phyloP scores from a whole-genome alignment of 2,329 filamentous ascomycete species.

The Alternaria viburni region DNA sequence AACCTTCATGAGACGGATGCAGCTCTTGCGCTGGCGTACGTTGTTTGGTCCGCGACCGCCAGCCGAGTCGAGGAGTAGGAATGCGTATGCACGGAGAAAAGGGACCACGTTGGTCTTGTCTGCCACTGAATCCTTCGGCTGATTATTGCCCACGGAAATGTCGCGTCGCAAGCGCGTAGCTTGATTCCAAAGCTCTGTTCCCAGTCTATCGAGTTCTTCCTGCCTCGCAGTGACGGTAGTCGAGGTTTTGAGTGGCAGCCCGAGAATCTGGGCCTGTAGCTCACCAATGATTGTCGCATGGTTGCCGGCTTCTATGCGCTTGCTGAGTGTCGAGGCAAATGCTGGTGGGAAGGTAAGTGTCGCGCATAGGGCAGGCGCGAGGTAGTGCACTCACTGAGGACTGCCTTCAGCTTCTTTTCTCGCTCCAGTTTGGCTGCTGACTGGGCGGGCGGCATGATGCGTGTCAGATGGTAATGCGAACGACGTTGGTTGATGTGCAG shows the following conservation, averaged over 20 bases:
- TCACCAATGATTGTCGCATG: slow-evolving; percentile 36
- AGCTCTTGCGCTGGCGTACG: slow-evolving; percentile 31
- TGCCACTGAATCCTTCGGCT: slow-evolving; percentile 40
- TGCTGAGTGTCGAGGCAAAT: slow-evolving; percentile 39
- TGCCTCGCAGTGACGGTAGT: slow-evolving; percentile 43
- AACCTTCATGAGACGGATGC: slow-evolving; percentile 67
- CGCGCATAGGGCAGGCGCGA: background rate
- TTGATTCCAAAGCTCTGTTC: slow-evolving; percentile 70
- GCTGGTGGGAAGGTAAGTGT: slow-evolving; percentile 30
- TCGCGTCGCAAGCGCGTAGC: slow-evolving; percentile 60
- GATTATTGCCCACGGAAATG: slow-evolving; percentile 14
- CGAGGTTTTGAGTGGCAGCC: slow-evolving; percentile 39
- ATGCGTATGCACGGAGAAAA: slow-evolving; percentile 64
- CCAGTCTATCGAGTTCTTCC: slow-evolving; percentile 62
- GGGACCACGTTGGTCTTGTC: slow-evolving; percentile 29
- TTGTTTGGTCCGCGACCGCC: slow-evolving; percentile 25
- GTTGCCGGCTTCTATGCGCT: slow-evolving; percentile 24
- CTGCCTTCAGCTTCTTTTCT: slow-evolving; percentile 43
- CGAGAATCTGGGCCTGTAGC: slow-evolving; percentile 53
- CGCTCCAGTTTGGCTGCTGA: slow-evolving; percentile 37
- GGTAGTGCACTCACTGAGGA: slow-evolving; percentile 34
- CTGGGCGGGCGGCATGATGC: slow-evolving; percentile 32
- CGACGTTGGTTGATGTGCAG: background rate
- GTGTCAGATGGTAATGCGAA: too few species aligned
- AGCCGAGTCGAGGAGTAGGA: slow-evolving; percentile 66